Conservation (phyloP, 352 stramenopile species). For the Pilasporangium apinafurcum region DNA sequence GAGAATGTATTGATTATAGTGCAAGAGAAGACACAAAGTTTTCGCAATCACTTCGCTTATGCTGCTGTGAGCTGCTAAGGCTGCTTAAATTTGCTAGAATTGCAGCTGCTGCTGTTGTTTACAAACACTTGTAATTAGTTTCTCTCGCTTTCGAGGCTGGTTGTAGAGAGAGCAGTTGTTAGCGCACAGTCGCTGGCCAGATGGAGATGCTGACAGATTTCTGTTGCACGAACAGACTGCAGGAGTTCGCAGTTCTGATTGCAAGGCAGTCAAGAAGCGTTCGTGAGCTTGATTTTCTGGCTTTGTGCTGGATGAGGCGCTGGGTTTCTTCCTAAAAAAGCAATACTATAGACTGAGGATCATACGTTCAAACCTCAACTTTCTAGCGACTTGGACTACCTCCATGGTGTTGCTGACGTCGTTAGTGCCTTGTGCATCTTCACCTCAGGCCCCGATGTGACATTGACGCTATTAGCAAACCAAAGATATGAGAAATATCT, state of each 20-base stretch:
- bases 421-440: conserved; percentile 24
- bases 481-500: conserved; percentile 1
- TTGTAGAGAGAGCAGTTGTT: conserved; percentile 76
- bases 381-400: too few relatives aligned
- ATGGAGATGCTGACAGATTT: conserved; percentile 6
- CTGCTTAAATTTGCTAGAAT: neutral
- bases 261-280: conserved; percentile 43
- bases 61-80: neutral
- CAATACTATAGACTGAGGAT: neutral
- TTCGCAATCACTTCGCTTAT: too few relatives aligned
- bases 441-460: conserved; percentile 27
- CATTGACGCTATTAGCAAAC: conserved; percentile 24
- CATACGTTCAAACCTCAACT: neutral
- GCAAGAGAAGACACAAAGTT: neutral
- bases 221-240: conserved; percentile 45
- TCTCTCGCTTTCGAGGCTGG: conserved; percentile 48
- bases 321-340: neutral
- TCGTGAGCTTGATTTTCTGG: conserved; percentile 12
- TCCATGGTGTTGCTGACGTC: conserved; percentile 44
- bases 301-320: conserved; percentile 1
- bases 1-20: neutral
- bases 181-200: conserved; percentile 25
- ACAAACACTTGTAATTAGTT: conserved; percentile 42
- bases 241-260: conserved; percentile 36
- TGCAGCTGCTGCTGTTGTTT: conserved; percentile 42